Base-by-base conservation (phyloP, 495 filamentous ascomycete species). In the Penicillium parvum region DNA sequence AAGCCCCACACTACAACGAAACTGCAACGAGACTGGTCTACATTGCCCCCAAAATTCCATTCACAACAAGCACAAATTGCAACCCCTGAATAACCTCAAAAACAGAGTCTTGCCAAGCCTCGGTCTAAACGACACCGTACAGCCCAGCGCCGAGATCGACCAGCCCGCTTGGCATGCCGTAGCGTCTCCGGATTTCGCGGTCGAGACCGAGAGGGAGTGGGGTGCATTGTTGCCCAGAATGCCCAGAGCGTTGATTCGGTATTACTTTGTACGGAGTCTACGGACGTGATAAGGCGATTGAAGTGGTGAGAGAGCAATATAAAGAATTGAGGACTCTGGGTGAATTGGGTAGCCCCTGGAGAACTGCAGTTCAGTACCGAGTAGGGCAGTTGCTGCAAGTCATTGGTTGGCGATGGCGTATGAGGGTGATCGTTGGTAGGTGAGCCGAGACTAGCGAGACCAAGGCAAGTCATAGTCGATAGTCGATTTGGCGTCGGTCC, bases 41-140 rank as follows among this genome's bases (percentile, higher is more conserved):
- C n/a, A n/a, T n/a, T n/a, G n/a, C n/a, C n/a, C n/a, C n/a, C n/a
- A n/a, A n/a, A n/a, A n/a, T n/a, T n/a, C n/a, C n/a, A n/a, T n/a
- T n/a, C n/a, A 7, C 25, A 15, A 15, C n/a, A 30, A 16, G 1
- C 5, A 30, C 1, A 1, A 30, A 12, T 4, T n/a, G 28, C 28
- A 30, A 19, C 37, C 47, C 46, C 45, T 55, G 47, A 51, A 49
- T 48, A 58, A 43, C 47, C 54, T 50, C 50, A 50, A 32, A 45
- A 47, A 36, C 41, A 50, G 40, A 38, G 46, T 41, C 23, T 36
- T 19, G 54, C 47, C 55, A 51, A 55, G 55, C 37, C 36, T 50
- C n/a, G 27, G 9, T 27, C 28, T 34, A 29, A 45, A 35, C 23
- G 15, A 33, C 14, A 21, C 16, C 26, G 22, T 26, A 34, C 32